These are phyloP conservation scores for Trichoderma harzianum DNA, from an alignment of 2,329 filamentous ascomycete genomes.

Conservation along the genomic window DNA sequence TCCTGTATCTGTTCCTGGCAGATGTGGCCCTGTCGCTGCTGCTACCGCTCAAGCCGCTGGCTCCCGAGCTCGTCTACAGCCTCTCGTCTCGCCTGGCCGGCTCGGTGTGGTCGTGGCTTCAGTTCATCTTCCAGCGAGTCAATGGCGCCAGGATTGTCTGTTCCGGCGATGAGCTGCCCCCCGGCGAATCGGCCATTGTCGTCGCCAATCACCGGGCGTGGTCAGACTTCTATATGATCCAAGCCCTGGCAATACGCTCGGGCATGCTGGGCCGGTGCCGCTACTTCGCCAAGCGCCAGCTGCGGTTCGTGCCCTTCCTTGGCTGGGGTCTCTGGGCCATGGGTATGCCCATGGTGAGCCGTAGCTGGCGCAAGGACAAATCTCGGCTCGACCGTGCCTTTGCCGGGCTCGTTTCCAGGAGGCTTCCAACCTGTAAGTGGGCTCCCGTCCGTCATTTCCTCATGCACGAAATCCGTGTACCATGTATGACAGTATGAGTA, in stretches of 20 bases:
- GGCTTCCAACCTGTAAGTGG: constrained; percentile 56
- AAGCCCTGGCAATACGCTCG: constrained; percentile 50
- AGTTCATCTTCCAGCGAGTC: constrained; percentile 51
- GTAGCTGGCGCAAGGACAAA: constrained; percentile 57
- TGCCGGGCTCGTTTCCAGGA: constrained; percentile 46
- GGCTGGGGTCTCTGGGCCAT: constrained; percentile 64
- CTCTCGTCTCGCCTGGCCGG: constrained; percentile 53
- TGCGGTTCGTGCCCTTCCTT: constrained; percentile 57
- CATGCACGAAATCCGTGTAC: not conserved
- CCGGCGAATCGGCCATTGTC: constrained; percentile 57
- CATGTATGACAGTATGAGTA: too few relatives aligned
- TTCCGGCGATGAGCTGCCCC: constrained; percentile 50
- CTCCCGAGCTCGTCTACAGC: constrained; percentile 50
- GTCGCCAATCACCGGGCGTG: constrained; percentile 59
- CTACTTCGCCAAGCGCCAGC: constrained; percentile 60
- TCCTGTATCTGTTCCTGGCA: constrained; percentile 48
- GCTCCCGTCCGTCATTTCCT: not conserved
- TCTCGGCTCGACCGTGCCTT: constrained; percentile 57
- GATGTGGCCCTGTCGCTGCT: constrained; percentile 50
- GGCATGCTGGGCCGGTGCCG: constrained; percentile 60
- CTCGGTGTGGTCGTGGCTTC: constrained; percentile 56
- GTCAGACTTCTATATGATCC: constrained; percentile 64
- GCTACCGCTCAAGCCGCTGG: constrained; percentile 44
- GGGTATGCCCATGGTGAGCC: constrained; percentile 61
- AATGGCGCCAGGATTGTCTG: constrained; percentile 53